Percentiles rank a stretch among this genome's conserved stretches.
Conservation (phyloP, 164 flowering plant species). For the Brasenia schreberi region DNA sequence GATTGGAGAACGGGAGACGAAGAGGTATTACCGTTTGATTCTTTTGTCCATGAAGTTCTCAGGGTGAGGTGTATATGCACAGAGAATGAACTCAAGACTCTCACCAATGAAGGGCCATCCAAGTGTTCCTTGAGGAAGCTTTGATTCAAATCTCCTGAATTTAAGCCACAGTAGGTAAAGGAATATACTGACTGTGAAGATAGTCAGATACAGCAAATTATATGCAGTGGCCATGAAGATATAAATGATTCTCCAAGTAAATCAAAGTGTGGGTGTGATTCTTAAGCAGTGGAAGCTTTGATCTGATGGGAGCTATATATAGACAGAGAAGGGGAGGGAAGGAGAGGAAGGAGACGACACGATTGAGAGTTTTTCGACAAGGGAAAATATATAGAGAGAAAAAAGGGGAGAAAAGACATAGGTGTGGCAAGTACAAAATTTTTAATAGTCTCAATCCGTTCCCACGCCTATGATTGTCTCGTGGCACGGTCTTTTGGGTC, state of each 20-base stretch:
- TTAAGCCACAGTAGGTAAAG: slow-evolving; percentile 16
- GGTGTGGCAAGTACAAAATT: background rate
- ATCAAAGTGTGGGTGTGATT: background rate
- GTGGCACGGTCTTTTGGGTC: slow-evolving; percentile 16
- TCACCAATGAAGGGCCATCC: slow-evolving; percentile 92
- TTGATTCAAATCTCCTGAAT: background rate
- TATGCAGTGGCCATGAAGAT: slow-evolving; percentile 7
- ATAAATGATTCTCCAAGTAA: slow-evolving; percentile 9
- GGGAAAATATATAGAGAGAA: background rate
- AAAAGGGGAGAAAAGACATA: background rate
- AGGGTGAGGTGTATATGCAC: slow-evolving; percentile 69
- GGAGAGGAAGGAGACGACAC: background rate
- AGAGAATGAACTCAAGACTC: slow-evolving; percentile 76
- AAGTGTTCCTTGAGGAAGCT: slow-evolving; percentile 53
- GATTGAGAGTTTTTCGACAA: background rate
- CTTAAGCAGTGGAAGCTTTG: background rate
- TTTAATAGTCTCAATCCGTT: slow-evolving; percentile 7
- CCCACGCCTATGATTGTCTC: slow-evolving; percentile 42
- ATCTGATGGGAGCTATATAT: background rate
- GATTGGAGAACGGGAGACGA: background rate
- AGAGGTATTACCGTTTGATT: slow-evolving; percentile 33
- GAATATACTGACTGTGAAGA: slow-evolving; percentile 13
- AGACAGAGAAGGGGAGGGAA: background rate
- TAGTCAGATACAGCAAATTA: slow-evolving; percentile 3
- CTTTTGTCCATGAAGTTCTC: slow-evolving; percentile 85